These are phyloP conservation scores for Trapa incisa DNA, from an alignment of 345 rosid species.

Conservation along the genomic window DNA sequence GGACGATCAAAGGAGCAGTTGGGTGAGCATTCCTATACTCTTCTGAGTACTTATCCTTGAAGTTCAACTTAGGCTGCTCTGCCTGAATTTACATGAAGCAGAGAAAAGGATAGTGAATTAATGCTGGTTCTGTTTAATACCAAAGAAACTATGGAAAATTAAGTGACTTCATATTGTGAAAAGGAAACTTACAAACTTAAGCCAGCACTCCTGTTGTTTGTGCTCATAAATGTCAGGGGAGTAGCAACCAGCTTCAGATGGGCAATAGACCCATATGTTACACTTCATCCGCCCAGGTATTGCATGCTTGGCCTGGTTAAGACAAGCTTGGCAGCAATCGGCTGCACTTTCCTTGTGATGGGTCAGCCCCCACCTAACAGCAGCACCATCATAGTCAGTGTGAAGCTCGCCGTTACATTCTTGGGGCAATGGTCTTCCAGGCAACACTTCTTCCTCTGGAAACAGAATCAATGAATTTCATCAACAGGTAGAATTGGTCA, in stretches of 20 bases:
- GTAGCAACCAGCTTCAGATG: slow-evolving; percentile 64
- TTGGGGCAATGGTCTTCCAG: slow-evolving; percentile 74
- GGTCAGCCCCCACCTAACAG: slow-evolving; percentile 96
- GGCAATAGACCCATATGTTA: slow-evolving; percentile 98
- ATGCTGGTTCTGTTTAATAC: not conserved
- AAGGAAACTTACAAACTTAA: slow-evolving; percentile 10
- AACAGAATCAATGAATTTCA: slow-evolving; percentile 23
- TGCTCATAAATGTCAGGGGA: slow-evolving; percentile 91
- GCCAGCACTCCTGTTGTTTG: slow-evolving; percentile 89
- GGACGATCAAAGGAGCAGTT: slow-evolving; percentile 63
- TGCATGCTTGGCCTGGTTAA: slow-evolving; percentile 73
- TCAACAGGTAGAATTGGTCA: not conserved
- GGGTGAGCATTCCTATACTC: slow-evolving; percentile 71
- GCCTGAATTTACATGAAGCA: slow-evolving; percentile 43
- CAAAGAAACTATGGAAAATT: no score
- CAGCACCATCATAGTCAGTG: slow-evolving; percentile 79
- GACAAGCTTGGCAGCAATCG: slow-evolving; percentile 95
- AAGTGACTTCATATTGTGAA: no score
- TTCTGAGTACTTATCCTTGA: slow-evolving; percentile 70
- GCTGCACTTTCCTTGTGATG: slow-evolving; percentile 97
- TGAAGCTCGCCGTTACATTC: slow-evolving; percentile 81
- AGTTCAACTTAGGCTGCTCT: slow-evolving; percentile 59
- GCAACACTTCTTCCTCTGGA: slow-evolving; percentile 61
- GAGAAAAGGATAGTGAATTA: not conserved
- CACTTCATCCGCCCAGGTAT: slow-evolving; percentile 76